Conservation (phyloP, 192 early-diverging fungal genomes). For the Geosiphon pyriformis region DNA sequence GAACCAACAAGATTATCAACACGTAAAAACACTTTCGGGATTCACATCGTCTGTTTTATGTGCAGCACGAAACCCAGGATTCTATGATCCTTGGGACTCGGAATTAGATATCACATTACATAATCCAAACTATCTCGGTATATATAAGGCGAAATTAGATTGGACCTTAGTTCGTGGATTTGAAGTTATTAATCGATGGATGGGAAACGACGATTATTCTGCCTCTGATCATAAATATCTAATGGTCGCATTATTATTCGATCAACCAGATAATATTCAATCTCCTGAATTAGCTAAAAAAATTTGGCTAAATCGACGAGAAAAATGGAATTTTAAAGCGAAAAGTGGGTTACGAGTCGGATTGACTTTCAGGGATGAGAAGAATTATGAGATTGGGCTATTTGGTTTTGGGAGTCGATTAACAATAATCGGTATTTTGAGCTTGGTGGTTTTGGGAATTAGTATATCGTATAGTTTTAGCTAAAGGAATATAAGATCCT, state of each 20-base stretch:
- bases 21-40: conserved; percentile 30
- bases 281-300: no score
- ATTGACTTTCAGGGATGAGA: no score
- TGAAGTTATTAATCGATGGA: conserved; percentile 40
- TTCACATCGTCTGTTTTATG: conserved; percentile 39
- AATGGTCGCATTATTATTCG: conserved; percentile 47
- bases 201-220: conserved; percentile 60
- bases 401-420: no score
- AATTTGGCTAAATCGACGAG: no score
- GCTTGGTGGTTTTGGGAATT: no score
- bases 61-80: conserved; percentile 64
- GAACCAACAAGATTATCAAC: background rate
- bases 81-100: conserved; percentile 66
- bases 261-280: no score
- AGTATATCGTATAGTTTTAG: no score
- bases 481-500: no score
- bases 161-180: conserved; percentile 63
- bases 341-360: no score
- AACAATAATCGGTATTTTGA: no score
- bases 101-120: conserved; percentile 58
- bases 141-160: conserved; percentile 67
- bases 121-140: conserved; percentile 54
- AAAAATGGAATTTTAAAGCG: no score
- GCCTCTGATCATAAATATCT: conserved; percentile 71
- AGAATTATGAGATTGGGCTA: no score